These are phyloP conservation scores for Penicillium psychrofluorescens DNA, from an alignment of 495 filamentous ascomycete genomes.

Conservation along the genomic window DNA sequence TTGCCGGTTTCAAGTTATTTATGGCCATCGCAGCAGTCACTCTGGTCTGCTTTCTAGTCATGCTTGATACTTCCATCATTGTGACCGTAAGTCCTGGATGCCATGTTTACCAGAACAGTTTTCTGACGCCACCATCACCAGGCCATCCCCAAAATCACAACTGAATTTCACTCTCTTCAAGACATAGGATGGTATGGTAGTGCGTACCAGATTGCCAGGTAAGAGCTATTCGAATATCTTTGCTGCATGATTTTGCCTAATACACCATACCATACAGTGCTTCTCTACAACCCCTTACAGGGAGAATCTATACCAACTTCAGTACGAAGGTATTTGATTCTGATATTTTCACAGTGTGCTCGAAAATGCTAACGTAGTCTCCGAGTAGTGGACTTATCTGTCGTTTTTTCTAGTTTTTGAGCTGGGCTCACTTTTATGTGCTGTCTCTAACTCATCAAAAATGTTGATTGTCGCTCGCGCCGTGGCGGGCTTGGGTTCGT, in stretches of 20 bases:
- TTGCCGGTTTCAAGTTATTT: conserved; percentile 22
- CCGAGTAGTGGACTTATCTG: conserved; percentile 24
- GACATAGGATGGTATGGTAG: conserved; percentile 43
- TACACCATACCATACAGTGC: conserved; percentile 18
- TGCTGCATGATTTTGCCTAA: not conserved
- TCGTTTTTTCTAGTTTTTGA: conserved; percentile 33
- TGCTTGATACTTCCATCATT: conserved; percentile 46
- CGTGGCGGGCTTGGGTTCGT: conserved; percentile 33
- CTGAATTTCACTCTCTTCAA: conserved; percentile 29
- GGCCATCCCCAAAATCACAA: conserved; percentile 38
- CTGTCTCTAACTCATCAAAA: conserved; percentile 31
- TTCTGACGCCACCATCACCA: conserved; percentile 1
- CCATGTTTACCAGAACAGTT: not conserved
- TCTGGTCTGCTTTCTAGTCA: conserved; percentile 37
- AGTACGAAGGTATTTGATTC: conserved; percentile 25
- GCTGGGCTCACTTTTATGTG: conserved; percentile 37
- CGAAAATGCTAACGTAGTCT: not conserved
- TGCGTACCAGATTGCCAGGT: conserved; percentile 36
- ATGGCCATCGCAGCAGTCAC: conserved; percentile 10
- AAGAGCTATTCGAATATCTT: not conserved
- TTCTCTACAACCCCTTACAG: conserved; percentile 37
- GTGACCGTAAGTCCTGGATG: conserved; percentile 25
- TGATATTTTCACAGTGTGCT: not conserved
- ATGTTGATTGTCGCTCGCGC: conserved; percentile 41
- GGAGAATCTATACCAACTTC: conserved; percentile 41